Evolutionary conservation across 345 rosid genomes (phyloP).

Genomic region (Pelargonium nanum): DNA sequence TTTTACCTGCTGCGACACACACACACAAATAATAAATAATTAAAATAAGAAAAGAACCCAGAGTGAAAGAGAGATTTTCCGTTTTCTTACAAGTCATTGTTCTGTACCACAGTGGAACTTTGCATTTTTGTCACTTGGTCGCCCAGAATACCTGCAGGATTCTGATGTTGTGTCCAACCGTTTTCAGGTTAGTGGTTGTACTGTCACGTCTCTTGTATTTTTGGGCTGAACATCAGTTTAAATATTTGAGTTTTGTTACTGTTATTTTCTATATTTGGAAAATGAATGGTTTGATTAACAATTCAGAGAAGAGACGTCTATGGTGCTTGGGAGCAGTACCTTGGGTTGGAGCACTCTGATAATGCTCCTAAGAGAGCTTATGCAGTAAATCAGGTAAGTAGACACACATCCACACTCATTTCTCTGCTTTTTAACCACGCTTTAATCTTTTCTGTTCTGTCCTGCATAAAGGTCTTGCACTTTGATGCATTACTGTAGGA

Average conservation of each 20-base stretch:
- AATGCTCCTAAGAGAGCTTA: constrained; percentile 73
- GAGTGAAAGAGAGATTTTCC: not conserved
- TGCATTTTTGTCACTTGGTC: constrained; percentile 83
- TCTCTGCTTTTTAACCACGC: too few relatives aligned
- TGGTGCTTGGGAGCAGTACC: constrained; percentile 90
- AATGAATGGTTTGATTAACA: not conserved
- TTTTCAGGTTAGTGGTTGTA: constrained; percentile 53
- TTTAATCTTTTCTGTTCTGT: too few relatives aligned
- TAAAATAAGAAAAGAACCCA: not conserved
- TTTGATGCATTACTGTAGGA: not conserved
- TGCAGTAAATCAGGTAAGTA: constrained; percentile 60
- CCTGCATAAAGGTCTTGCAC: not conserved
- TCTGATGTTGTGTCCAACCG: constrained; percentile 61
- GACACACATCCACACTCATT: not conserved
- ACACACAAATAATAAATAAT: not conserved
- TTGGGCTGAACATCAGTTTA: constrained; percentile 6
- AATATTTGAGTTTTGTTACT: too few relatives aligned
- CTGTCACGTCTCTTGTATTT: not conserved
- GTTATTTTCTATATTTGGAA: too few relatives aligned
- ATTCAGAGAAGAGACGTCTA: constrained; percentile 57
- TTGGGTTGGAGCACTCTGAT: constrained; percentile 86
- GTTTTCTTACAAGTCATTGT: constrained; percentile 1
- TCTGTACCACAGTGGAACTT: constrained; percentile 64
- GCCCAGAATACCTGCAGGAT: constrained; percentile 79
- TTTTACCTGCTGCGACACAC: not conserved